Base-by-base conservation (phyloP, 495 filamentous ascomycete genomes). In the Astrothelium macrocarpum region DNA sequence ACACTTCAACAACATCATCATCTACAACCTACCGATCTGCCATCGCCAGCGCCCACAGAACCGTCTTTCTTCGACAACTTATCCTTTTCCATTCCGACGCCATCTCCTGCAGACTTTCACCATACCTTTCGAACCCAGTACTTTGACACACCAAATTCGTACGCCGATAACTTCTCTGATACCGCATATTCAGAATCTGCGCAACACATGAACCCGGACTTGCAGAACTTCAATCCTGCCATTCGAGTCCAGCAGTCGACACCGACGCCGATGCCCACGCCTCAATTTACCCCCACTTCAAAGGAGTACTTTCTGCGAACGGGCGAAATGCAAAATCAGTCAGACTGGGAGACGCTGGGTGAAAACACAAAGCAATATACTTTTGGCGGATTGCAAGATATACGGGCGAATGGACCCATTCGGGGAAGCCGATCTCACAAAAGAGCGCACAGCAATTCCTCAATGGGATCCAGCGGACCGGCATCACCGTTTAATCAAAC, bases 391-490 rank as follows among this genome's bases (percentile, higher is more conserved):
- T 2, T 36, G 59, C 32, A 36, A 60, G n/a, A 60, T 34, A 45
- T n/a, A 25, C 59, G 59, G 31, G 31, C 28, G 26, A 45, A 45
- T 36, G 18, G 39, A 26, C 31, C 14, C 11, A 26, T 49, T 23
- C 60, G 42, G 32, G 29, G 42, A 32, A 53, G 32, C 28, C 53
- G 61, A 60, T 26, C 26, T 34, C 25, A 23, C 64, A 60, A 23
- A 68, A 65, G 60, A 66, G 69, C 66, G 39, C 53, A 20, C 36
- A 65, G 60, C 1, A 68, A 68, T 14, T 76, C 74, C 34, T 73
- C 74, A 26, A 66, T 74, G 65, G 69, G 63, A 23, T 74, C 72
- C 4, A 74, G 62, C 61, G 67, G 70, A 1, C 67, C 70, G 16
- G 69, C 68, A 28, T 75, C 75, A 20, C 72, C 72, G 32, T 76